Conservation (phyloP, 2,329 filamentous ascomycete species). For the Biscogniauxia mediterranea region DNA sequence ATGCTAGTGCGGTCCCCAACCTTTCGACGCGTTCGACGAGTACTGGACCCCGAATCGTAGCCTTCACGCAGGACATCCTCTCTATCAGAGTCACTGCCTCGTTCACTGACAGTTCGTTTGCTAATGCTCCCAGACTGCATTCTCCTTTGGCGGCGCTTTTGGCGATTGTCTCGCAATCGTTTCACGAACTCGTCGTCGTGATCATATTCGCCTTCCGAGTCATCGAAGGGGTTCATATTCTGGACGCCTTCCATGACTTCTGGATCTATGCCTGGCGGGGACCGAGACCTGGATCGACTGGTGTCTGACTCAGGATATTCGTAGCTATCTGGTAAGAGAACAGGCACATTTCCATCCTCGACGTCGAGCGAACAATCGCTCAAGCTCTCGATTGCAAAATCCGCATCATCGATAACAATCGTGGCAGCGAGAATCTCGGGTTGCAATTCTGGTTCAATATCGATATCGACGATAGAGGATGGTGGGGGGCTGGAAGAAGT, state of each 20-base stretch:
- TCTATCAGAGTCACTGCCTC: slow-evolving; percentile 34
- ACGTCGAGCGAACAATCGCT: slow-evolving; percentile 28
- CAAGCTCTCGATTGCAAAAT: slow-evolving; percentile 32
- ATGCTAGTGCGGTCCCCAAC: slow-evolving; percentile 32
- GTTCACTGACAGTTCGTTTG: slow-evolving; percentile 37
- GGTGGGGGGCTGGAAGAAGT: slow-evolving; percentile 28
- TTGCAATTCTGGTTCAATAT: slow-evolving; percentile 19
- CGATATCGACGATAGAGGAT: slow-evolving; percentile 30
- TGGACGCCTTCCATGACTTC: slow-evolving; percentile 27
- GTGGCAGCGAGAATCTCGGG: slow-evolving; percentile 19
- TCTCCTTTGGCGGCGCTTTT: slow-evolving; percentile 27
- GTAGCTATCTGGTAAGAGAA: slow-evolving; percentile 28
- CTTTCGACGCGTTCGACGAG: slow-evolving; percentile 32
- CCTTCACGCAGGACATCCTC: slow-evolving; percentile 31
- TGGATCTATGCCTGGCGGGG: slow-evolving; percentile 28
- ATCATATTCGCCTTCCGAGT: slow-evolving; percentile 25
- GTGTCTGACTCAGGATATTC: slow-evolving; percentile 32
- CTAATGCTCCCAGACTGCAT: slow-evolving; percentile 36
- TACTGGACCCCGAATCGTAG: slow-evolving; percentile 19
- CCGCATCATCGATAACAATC: slow-evolving; percentile 20
- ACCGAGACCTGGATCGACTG: slow-evolving; percentile 27
- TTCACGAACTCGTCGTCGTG: slow-evolving; percentile 28
- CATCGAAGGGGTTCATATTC: slow-evolving; percentile 29
- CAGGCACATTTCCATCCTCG: slow-evolving; percentile 25
- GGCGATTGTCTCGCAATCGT: slow-evolving; percentile 19